phyloP scores from a whole-genome alignment of 345 rosid genomes.

The Euphorbia lathyris region DNA sequence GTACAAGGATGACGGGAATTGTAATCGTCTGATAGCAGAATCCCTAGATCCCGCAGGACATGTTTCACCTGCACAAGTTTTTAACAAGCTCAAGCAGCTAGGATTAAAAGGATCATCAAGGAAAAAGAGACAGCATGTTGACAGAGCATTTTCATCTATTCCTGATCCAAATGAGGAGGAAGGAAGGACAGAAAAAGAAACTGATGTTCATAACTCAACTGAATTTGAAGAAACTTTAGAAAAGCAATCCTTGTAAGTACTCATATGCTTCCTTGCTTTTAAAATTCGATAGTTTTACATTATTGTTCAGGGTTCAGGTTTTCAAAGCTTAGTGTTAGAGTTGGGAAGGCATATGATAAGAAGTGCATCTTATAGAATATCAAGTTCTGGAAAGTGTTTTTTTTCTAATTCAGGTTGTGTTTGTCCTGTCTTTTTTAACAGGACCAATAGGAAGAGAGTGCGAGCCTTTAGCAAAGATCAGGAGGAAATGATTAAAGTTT shows the following conservation, averaged over 20 bases:
- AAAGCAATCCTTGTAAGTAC: conserved; percentile 55
- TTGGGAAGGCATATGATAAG: not conserved
- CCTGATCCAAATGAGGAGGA: conserved; percentile 33
- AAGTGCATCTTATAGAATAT: not conserved
- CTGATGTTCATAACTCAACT: conserved; percentile 31
- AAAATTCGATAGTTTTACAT: not conserved
- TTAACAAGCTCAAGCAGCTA: conserved; percentile 83
- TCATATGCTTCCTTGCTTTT: conserved; percentile 1
- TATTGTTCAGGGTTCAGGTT: not conserved
- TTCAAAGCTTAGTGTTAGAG: conserved; percentile 5
- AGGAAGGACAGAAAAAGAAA: conserved; percentile 25
- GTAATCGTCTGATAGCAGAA: conserved; percentile 59
- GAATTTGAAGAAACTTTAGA: conserved; percentile 31
- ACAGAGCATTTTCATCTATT: conserved; percentile 21
- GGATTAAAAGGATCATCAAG: conserved; percentile 48
- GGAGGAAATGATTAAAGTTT: conserved; percentile 60
- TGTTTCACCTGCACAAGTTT: conserved; percentile 73
- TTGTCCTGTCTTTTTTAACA: conserved; percentile 34
- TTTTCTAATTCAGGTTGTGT: conserved; percentile 12
- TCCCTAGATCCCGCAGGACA: conserved; percentile 65
- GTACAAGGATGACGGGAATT: conserved; percentile 61
- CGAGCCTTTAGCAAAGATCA: conserved; percentile 67
- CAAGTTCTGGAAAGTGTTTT: not conserved
- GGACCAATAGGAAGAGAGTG: conserved; percentile 67
- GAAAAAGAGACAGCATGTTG: conserved; percentile 44